phyloP scores from a whole-genome alignment of 805 yeast genomes.

The Cyberlindnera maclurae region DNA sequence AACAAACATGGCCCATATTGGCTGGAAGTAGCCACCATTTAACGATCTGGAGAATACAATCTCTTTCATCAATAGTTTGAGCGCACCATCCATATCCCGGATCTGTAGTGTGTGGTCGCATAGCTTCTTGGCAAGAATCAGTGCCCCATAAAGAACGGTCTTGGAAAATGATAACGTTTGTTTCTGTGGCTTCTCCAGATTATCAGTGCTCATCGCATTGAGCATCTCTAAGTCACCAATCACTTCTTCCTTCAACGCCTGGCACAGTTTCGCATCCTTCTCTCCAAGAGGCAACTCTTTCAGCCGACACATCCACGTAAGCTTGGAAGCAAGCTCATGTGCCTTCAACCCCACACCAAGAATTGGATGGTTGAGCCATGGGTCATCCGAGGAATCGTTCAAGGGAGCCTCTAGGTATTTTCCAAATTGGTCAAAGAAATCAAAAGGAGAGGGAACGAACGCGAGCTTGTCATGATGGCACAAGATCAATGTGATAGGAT shows the following conservation, averaged over 20 bases:
- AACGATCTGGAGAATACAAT: conserved; percentile 7
- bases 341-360: conserved; percentile 16
- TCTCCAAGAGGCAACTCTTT: conserved; percentile 10
- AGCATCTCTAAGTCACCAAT: conserved; percentile 2
- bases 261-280: conserved; percentile 6
- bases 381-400: conserved; percentile 6
- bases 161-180: conserved; percentile 14
- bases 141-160: conserved; percentile 10
- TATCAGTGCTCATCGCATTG: neutral
- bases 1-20: conserved; percentile 21
- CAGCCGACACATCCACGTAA: conserved; percentile 20
- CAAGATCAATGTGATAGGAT: conserved; percentile 19
- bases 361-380: conserved; percentile 21
- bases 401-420: conserved; percentile 10
- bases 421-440: conserved; percentile 19
- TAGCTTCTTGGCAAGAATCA: conserved; percentile 15
- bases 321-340: conserved; percentile 17
- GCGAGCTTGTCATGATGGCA: conserved; percentile 20
- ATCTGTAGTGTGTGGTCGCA: conserved; percentile 8
- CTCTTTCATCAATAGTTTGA: conserved; percentile 8
- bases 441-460: conserved; percentile 21
- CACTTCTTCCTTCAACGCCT: conserved; percentile 7
- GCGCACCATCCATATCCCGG: conserved; percentile 11
- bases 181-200: conserved; percentile 7
- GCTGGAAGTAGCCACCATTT: conserved; percentile 7